Base-by-base conservation (phyloP, 805 yeast species). In the Lipomyces sp. region DNA sequence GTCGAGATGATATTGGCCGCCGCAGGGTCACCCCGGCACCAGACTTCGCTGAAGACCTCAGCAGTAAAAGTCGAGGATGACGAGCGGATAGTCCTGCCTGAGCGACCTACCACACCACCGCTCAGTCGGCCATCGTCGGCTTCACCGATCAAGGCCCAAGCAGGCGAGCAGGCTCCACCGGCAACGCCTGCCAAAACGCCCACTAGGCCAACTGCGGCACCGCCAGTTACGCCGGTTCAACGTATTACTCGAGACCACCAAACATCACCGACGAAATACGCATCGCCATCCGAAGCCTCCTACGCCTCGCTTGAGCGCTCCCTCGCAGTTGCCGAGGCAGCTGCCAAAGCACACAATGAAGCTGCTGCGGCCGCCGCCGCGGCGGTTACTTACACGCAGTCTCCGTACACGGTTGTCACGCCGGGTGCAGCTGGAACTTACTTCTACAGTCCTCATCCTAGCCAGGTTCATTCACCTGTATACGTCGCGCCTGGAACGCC, bases 261-360 rank as follows among this genome's bases (percentile, higher is more conserved):
- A 24, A 24, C 35, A 10, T 50, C 69, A 24, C 30, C 63, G 24
- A 42, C 70, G 4, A 63, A 67, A 15, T 68, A 67, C 42, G 39
- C 54, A 10, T 68, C 71, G 13, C 71, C 71, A 4, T 63, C 71
- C 2, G 71, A 68, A 24, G 67, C 68, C 3, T 63, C 71, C 10
- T 67, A 66, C 35, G 67, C 71, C 13, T 68, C 71, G 15, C 62
- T 68, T 2, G 71, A 67, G 29, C 57, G 71, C 24, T 67, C 71
- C 4, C 48, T 68, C 18, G 67, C 63, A 10, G 71, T 54, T 18
- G 71, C 71, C 5, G 62, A 61, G 33, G 66, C 68, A 18, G 71
- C 71, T 7, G 69, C 69, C 10, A 45, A 57, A 29, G 33, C 48
- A 35, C 50, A 32, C 10, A 34, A 37, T 57, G 53, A 57, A 33